phyloP scores from a whole-genome alignment of 495 filamentous ascomycete genomes.

The Penicillium pulvis region DNA sequence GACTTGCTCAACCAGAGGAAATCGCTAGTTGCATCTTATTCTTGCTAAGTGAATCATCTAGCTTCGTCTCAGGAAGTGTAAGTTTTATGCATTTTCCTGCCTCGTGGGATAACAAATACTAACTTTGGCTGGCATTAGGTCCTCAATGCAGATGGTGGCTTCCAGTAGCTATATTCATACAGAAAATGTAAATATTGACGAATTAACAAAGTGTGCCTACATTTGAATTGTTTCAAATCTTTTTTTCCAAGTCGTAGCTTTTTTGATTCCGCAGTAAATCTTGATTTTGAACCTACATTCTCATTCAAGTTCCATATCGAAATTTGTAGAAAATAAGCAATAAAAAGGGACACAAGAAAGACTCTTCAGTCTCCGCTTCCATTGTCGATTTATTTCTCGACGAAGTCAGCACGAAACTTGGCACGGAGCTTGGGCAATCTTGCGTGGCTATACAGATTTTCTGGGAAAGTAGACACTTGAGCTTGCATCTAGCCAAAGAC shows the following conservation, averaged over 20 bases:
- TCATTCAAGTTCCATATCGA: too few relatives aligned
- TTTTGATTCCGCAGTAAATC: not conserved
- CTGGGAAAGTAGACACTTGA: too few relatives aligned
- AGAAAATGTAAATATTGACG: not conserved
- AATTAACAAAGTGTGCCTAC: not conserved
- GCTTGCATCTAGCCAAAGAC: too few relatives aligned
- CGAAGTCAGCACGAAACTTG: too few relatives aligned
- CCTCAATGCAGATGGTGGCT: not conserved
- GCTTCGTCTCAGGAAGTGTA: constrained; percentile 3
- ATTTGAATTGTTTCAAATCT: too few relatives aligned
- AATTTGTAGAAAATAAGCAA: too few relatives aligned
- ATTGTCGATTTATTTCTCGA: too few relatives aligned
- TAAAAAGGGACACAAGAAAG: too few relatives aligned
- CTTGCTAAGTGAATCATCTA: not conserved
- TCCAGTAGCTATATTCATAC: constrained; percentile 1
- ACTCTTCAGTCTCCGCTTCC: too few relatives aligned
- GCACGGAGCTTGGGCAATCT: too few relatives aligned
- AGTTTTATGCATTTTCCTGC: not conserved
- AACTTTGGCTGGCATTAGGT: not conserved
- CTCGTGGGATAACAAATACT: not conserved
- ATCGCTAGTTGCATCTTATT: constrained; percentile 1
- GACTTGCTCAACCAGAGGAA: not conserved
- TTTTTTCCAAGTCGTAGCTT: not conserved
- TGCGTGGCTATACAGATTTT: too few relatives aligned
- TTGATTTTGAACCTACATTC: too few relatives aligned